A percentile compares a stretch with the other conserved stretches of the same genome.
These are phyloP conservation scores for Eustoma russellianum DNA, from an alignment of 257 asterid genomes.

Conservation along the genomic window DNA sequence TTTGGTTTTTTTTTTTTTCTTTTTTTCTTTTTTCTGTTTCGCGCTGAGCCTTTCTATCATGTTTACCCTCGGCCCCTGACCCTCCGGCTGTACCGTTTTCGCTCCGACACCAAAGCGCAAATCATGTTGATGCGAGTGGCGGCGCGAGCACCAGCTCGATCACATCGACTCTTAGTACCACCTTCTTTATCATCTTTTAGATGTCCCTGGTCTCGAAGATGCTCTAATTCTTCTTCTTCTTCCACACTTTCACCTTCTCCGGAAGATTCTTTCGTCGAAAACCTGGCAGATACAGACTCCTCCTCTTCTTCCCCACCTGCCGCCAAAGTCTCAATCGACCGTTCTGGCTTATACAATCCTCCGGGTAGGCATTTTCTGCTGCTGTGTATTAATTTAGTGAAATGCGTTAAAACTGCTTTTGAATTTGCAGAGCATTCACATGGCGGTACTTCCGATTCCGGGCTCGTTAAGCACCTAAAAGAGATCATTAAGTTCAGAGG, in stretches of 20 bases:
- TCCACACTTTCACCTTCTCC: slow-evolving; percentile 30
- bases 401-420: background rate
- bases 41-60: no score
- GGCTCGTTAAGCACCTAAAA: slow-evolving; percentile 80
- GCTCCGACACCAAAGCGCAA: no score
- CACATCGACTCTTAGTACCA: slow-evolving; percentile 24
- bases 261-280: slow-evolving; percentile 49
- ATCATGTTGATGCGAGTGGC: slow-evolving; percentile 41
- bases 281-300: slow-evolving; percentile 28
- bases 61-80: no score
- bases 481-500: slow-evolving; percentile 95
- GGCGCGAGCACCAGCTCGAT: slow-evolving; percentile 30
- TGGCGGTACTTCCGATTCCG: slow-evolving; percentile 48
- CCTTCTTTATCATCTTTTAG: slow-evolving; percentile 11
- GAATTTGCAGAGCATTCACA: slow-evolving; percentile 66
- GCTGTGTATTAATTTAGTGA: background rate
- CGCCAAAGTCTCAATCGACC: slow-evolving; percentile 70
- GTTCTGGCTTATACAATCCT: slow-evolving; percentile 62
- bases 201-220: slow-evolving; percentile 9
- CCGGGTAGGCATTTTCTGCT: slow-evolving; percentile 30
- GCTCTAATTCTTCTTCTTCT: slow-evolving; percentile 24
- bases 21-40: no score
- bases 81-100: no score
- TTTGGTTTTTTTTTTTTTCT: no score
- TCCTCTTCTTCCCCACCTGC: slow-evolving; percentile 16